Evolutionary conservation across 2,329 filamentous ascomycete genomes (phyloP).

Genomic region (Clonostachys byssicola): DNA sequence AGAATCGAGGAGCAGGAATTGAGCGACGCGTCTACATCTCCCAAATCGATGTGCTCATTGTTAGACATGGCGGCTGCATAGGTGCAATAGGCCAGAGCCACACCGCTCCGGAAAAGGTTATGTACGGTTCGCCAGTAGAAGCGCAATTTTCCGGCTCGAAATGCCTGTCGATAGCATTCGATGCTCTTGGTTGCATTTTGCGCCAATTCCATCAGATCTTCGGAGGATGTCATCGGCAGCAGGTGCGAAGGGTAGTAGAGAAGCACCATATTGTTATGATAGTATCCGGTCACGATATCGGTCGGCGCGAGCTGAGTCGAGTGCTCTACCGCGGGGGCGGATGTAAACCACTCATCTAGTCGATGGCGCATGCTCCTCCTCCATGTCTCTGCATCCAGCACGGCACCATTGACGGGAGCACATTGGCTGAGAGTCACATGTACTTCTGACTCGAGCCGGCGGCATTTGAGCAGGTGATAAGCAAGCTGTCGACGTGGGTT

Average conservation of each 20-base stretch:
- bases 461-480: constrained; percentile 11
- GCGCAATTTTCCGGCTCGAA: constrained; percentile 12
- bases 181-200: constrained; percentile 9
- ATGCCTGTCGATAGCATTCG: constrained; percentile 9
- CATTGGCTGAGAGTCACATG: constrained; percentile 10
- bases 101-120: constrained; percentile 13
- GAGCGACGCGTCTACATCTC: constrained; percentile 4
- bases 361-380: constrained; percentile 8
- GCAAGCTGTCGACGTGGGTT: constrained; percentile 3
- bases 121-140: constrained; percentile 19
- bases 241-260: constrained; percentile 11
- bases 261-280: constrained; percentile 8
- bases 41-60: neutral
- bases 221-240: constrained; percentile 6
- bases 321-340: constrained; percentile 3
- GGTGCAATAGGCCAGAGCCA: constrained; percentile 12
- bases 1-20: constrained; percentile 13
- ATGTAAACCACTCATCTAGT: constrained; percentile 9
- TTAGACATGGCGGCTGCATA: neutral
- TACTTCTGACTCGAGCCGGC: constrained; percentile 15
- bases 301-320: constrained; percentile 11
- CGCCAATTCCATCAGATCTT: constrained; percentile 8
- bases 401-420: constrained; percentile 3
- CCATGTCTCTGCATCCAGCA: constrained; percentile 6
- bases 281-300: constrained; percentile 11